These are phyloP conservation scores for Pichia sp. DNA, from an alignment of 1,139 yeast genomes.

Conservation along the genomic window DNA sequence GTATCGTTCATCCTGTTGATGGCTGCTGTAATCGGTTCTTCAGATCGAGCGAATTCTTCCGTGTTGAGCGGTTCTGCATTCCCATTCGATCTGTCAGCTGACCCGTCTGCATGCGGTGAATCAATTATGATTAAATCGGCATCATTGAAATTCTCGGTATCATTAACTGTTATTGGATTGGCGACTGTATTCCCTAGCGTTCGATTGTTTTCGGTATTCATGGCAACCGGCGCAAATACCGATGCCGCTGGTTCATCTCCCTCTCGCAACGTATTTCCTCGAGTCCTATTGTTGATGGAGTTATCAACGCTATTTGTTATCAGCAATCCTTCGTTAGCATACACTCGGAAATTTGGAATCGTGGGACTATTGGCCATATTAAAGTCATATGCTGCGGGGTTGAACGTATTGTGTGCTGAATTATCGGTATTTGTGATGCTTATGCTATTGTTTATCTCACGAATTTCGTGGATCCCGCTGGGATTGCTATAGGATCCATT, in stretches of 20 bases:
- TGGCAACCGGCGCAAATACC: constrained; percentile 1
- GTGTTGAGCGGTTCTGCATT: no score
- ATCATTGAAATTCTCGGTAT: not conserved
- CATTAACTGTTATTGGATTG: constrained; percentile 5
- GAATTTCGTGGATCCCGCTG: no score
- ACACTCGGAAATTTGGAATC: constrained; percentile 19
- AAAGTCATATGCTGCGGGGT: constrained; percentile 18
- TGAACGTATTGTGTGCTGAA: constrained; percentile 20
- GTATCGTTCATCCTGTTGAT: not conserved
- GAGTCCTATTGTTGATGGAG: not conserved
- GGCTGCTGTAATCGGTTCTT: not conserved
- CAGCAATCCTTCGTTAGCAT: not conserved
- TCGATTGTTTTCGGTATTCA: constrained; percentile 8
- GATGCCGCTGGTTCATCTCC: not conserved
- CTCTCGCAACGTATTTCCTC: constrained; percentile 8
- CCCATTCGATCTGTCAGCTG: no score
- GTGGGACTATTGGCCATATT: constrained; percentile 23
- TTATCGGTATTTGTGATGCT: constrained; percentile 5
- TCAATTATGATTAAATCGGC: not conserved
- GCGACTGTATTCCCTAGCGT: constrained; percentile 4
- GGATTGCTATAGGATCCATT: no score
- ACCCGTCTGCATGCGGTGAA: not conserved
- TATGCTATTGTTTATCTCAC: not conserved
- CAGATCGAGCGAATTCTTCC: no score
- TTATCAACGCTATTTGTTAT: no score